Conservation (phyloP, 139 green algal genomes). For the Micractinium conductrix region DNA sequence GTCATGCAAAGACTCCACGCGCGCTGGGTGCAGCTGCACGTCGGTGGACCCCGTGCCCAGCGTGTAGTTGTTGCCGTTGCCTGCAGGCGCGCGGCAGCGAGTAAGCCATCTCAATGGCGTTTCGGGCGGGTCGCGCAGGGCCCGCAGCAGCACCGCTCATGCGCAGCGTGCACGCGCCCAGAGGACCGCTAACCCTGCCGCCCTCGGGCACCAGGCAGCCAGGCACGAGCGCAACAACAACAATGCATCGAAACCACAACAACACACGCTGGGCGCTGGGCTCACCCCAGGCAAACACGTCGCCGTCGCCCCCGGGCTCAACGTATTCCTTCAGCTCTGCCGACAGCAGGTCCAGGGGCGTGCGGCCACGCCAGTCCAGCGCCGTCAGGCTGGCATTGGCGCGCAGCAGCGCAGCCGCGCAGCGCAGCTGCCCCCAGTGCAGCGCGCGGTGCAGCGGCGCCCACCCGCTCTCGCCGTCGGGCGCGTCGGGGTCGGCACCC, state of each 20-base stretch:
- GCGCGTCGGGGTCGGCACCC: conserved; percentile 50
- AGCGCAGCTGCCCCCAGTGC: conserved; percentile 84
- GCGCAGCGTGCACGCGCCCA: too few relatives aligned
- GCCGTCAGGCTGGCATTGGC: conserved; percentile 55
- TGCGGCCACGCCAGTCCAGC: conserved; percentile 69
- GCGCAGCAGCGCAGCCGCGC: conserved; percentile 72
- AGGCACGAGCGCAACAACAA: too few relatives aligned
- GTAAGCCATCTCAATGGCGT: neutral
- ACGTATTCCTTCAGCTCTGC: conserved; percentile 57
- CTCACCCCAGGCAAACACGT: conserved; percentile 83
- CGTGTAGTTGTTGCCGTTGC: conserved; percentile 92
- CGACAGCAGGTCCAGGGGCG: conserved; percentile 86
- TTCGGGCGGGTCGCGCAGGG: too few relatives aligned
- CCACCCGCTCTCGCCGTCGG: conserved; percentile 82
- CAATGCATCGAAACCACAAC: too few relatives aligned
- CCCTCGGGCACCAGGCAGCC: too few relatives aligned
- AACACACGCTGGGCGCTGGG: too few relatives aligned
- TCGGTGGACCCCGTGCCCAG: conserved; percentile 82
- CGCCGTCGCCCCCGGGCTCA: conserved; percentile 19
- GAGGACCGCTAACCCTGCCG: too few relatives aligned
- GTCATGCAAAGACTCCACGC: conserved; percentile 68
- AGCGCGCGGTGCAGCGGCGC: conserved; percentile 86
- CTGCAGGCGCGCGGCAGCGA: too few relatives aligned
- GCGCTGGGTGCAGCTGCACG: conserved; percentile 50
- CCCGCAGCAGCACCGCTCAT: too few relatives aligned